A percentile compares a stretch with the other conserved stretches of the same genome.
Evolutionary conservation across 805 yeast genomes (phyloP).

Genomic region (Candida railenensis): DNA sequence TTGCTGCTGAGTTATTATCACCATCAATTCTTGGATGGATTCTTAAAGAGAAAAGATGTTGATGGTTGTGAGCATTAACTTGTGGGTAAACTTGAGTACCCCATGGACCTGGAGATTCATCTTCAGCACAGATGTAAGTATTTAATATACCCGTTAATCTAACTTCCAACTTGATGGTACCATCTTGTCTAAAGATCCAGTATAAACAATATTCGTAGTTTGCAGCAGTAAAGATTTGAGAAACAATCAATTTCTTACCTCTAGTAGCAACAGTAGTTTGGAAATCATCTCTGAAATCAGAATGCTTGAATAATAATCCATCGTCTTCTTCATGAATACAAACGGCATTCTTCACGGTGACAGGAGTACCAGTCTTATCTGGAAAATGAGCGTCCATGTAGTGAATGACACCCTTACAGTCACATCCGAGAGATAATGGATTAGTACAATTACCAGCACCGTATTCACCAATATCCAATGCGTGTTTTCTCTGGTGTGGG

Average conservation of each 20-base stretch:
- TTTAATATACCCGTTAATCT: conserved; percentile 81
- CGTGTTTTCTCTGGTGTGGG: conserved; percentile 85
- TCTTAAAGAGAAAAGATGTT: conserved; percentile 77
- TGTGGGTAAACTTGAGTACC: conserved; percentile 80
- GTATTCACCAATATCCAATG: conserved; percentile 83
- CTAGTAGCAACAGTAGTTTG: conserved; percentile 73
- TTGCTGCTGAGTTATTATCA: conserved; percentile 71
- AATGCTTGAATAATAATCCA: conserved; percentile 76
- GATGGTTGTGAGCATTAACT: conserved; percentile 84
- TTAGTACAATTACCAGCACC: conserved; percentile 88
- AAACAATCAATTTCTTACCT: conserved; percentile 69
- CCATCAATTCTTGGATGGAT: conserved; percentile 82
- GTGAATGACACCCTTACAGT: conserved; percentile 83
- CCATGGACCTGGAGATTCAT: conserved; percentile 71
- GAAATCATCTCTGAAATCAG: conserved; percentile 80
- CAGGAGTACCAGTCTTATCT: conserved; percentile 64
- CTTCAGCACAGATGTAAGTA: conserved; percentile 64
- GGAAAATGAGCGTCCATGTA: conserved; percentile 78
- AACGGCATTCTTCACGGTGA: conserved; percentile 71
- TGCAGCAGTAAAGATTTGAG: conserved; percentile 84
- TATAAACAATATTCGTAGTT: conserved; percentile 83
- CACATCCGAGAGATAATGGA: conserved; percentile 76
- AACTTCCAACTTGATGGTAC: conserved; percentile 75
- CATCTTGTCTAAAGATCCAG: conserved; percentile 83
- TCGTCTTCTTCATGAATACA: conserved; percentile 88